phyloP scores from a whole-genome alignment of 2,329 filamentous ascomycete genomes.

The Chaetomium sp. region DNA sequence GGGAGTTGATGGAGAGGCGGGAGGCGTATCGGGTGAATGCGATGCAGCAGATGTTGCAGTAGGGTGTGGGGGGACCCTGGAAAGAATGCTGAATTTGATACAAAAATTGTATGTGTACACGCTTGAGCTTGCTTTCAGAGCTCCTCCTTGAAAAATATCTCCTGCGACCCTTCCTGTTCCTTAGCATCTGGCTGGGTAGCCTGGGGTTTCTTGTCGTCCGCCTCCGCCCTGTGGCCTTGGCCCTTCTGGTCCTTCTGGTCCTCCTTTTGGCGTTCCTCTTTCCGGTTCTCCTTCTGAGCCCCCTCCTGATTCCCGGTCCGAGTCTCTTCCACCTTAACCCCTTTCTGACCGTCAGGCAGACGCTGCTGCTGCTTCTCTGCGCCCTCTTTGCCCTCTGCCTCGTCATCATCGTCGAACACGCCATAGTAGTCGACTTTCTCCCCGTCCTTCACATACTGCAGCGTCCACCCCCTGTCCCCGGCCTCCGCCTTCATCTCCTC shows the following conservation, averaged over 20 bases:
- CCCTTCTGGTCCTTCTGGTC: background rate
- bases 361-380: constrained; percentile 14
- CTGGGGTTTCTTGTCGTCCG: background rate
- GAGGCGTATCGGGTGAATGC: background rate
- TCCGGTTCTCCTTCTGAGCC: background rate
- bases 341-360: constrained; percentile 11
- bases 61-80: background rate
- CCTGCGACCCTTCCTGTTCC: constrained; percentile 50
- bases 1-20: background rate
- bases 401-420: constrained; percentile 34
- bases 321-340: background rate
- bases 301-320: background rate
- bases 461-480: constrained; percentile 72
- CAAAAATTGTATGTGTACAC: constrained; percentile 40
- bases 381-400: constrained; percentile 52
- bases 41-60: background rate
- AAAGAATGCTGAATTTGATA: background rate
- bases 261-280: background rate
- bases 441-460: constrained; percentile 73
- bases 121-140: constrained; percentile 48
- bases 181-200: constrained; percentile 23
- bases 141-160: constrained; percentile 57
- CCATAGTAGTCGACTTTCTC: constrained; percentile 50
- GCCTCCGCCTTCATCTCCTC: constrained; percentile 69
- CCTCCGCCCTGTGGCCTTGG: constrained; percentile 11